Base-by-base conservation (phyloP, 2,329 filamentous ascomycete genomes). In the Rutstroemia sp. region DNA sequence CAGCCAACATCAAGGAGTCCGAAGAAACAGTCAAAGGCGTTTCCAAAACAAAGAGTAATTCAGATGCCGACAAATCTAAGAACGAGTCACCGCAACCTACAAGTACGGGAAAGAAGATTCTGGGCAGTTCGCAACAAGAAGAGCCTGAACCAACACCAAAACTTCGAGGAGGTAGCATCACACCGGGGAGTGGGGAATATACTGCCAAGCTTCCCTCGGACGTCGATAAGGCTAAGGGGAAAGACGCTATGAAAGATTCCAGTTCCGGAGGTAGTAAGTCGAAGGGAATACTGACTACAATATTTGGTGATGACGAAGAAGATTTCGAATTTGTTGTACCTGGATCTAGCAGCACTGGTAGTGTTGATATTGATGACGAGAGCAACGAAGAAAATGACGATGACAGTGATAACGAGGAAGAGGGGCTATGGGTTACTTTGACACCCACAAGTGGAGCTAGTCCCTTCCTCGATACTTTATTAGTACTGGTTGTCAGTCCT, bases 401-500 rank as follows among this genome's bases (percentile, higher is more conserved):
- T 25, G 64, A 64, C 47, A 67, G 73, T 27, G 71, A 70, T 60
- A 73, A 77, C 39, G 75, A 77, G 12, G 85, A 85, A 61, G 85
- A 94, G 65, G 92, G 91, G 2, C 80, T 99, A 4, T 97, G 91
- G 91, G 90, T 99, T n/a, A 96, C 94, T 7, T 83, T 99, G 55
- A 94, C 90, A 0, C 94, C 92, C 1, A 92, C 91, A 0, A 92
- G 84, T 71, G 92, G 90, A 61, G 87, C 88, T 5, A 95, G 87
- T 64, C 92, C 94, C 0, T 96, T 99, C 74, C 92, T 97, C 64
- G 94, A 99, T 69, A 97, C 92, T 0, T 79, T 99, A 2, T 78
- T 97, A n/a, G 91, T 99, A 8, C 77, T 99, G n/a, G 91, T 99
- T 34, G 85, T 97, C 54, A 96, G 92, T 67, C 94, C 94, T 7